These are phyloP conservation scores for Kregervanrija fluxuum DNA, from an alignment of 805 yeast species.

Conservation along the genomic window DNA sequence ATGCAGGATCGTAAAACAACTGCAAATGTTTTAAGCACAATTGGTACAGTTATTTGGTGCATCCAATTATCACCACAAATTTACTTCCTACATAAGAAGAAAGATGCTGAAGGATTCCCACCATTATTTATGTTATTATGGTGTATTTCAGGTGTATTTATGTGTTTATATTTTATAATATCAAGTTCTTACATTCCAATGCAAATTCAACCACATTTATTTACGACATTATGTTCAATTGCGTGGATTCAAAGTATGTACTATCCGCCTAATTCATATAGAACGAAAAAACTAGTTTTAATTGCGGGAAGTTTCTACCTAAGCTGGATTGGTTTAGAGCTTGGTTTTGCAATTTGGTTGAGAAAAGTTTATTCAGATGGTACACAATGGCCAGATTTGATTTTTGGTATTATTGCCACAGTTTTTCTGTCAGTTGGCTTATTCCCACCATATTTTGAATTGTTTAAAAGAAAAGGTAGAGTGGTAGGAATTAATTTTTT, in stretches of 20 bases:
- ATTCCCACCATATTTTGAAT: slow-evolving; percentile 83
- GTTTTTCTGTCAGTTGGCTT: slow-evolving; percentile 69
- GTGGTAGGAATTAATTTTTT: slow-evolving; percentile 87
- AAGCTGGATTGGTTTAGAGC: slow-evolving; percentile 52
- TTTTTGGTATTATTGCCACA: slow-evolving; percentile 78
- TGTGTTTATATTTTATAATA: slow-evolving; percentile 74
- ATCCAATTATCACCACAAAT: slow-evolving; percentile 79
- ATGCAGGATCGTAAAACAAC: slow-evolving; percentile 31
- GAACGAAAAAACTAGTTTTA: slow-evolving; percentile 29
- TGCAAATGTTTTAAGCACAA: slow-evolving; percentile 73
- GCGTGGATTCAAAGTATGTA: slow-evolving; percentile 60
- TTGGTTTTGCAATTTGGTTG: slow-evolving; percentile 67
- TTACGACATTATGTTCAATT: slow-evolving; percentile 59
- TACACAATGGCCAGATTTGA: slow-evolving; percentile 65
- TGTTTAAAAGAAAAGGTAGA: slow-evolving; percentile 69
- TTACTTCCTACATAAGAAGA: slow-evolving; percentile 55
- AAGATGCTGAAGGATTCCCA: slow-evolving; percentile 84
- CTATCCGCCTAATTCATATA: slow-evolving; percentile 58
- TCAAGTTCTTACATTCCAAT: slow-evolving; percentile 68
- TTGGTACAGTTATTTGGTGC: slow-evolving; percentile 93
- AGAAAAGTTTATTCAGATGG: slow-evolving; percentile 41
- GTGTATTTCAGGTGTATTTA: slow-evolving; percentile 73
- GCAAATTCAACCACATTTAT: slow-evolving; percentile 81
- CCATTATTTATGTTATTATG: slow-evolving; percentile 86
- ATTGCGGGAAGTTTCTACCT: slow-evolving; percentile 33